phyloP scores from a whole-genome alignment of 352 stramenopile species.

The Globisporangium rhizosaccharum region DNA sequence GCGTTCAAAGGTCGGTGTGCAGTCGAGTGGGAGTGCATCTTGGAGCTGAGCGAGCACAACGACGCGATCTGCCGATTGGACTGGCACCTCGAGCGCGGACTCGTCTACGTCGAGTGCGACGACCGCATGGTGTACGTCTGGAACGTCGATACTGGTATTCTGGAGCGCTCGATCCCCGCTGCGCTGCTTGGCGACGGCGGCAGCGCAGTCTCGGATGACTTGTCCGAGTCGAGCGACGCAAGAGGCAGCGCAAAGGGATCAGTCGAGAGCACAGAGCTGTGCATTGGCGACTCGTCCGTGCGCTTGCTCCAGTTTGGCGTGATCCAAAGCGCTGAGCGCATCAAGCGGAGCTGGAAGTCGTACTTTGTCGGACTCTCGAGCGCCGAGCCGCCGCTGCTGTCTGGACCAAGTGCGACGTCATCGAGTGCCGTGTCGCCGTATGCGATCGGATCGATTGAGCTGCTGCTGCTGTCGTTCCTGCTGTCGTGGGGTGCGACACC shows the following conservation, averaged over 20 bases:
- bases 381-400: constrained; percentile 4
- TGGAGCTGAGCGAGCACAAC: constrained; percentile 59
- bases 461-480: constrained; percentile 65
- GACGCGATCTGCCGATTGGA: constrained; percentile 43
- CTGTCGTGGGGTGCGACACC: constrained; percentile 67
- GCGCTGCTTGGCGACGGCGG: constrained; percentile 50
- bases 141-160: constrained; percentile 67
- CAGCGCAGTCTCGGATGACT: constrained; percentile 19
- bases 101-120: constrained; percentile 63
- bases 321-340: constrained; percentile 54
- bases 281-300: constrained; percentile 43
- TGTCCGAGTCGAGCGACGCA: background rate
- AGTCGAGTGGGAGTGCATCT: constrained; percentile 55
- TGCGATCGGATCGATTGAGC: constrained; percentile 60
- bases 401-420: background rate
- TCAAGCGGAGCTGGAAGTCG: constrained; percentile 64
- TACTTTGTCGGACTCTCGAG: constrained; percentile 42
- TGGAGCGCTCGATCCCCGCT: constrained; percentile 56
- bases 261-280: constrained; percentile 47
- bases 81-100: constrained; percentile 57
- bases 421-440: constrained; percentile 33
- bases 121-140: constrained; percentile 79
- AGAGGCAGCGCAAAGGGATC: constrained; percentile 21
- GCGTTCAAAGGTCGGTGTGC: constrained; percentile 6
- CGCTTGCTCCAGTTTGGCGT: constrained; percentile 66